These are phyloP conservation scores for Ogataea methylovora DNA, from an alignment of 805 yeast species.

Conservation along the genomic window DNA sequence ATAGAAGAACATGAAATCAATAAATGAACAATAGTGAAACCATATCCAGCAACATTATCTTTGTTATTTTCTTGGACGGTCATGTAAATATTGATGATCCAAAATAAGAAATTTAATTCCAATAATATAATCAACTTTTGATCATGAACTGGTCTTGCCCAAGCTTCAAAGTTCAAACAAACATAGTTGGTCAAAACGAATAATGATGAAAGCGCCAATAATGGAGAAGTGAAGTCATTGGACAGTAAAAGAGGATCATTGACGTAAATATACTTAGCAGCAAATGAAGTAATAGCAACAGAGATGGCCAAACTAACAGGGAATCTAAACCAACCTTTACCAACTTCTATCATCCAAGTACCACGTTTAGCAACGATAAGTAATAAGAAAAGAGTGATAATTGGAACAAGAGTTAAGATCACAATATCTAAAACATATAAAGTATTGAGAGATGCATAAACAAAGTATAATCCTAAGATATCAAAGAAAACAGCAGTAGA, in stretches of 20 bases:
- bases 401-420: conserved; percentile 48
- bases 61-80: conserved; percentile 42
- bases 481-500: conserved; percentile 59
- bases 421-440: conserved; percentile 46
- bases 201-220: conserved; percentile 39
- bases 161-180: conserved; percentile 39
- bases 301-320: conserved; percentile 52
- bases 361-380: conserved; percentile 36
- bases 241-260: conserved; percentile 46
- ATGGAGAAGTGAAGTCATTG: conserved; percentile 39
- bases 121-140: conserved; percentile 51
- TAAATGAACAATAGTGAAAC: conserved; percentile 37
- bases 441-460: conserved; percentile 41
- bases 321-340: conserved; percentile 43
- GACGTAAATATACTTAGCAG: conserved; percentile 32
- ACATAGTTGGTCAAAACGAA: conserved; percentile 49
- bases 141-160: conserved; percentile 44
- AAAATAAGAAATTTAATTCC: conserved; percentile 46
- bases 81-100: conserved; percentile 47
- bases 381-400: conserved; percentile 39
- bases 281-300: conserved; percentile 24
- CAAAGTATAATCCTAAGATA: conserved; percentile 48
- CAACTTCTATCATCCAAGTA: conserved; percentile 37
- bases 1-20: conserved; percentile 39
- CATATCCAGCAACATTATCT: conserved; percentile 48